Percentiles rank a stretch among this genome's conserved stretches.
Evolutionary conservation across 108 stramenopile species (phyloP).

Genomic region (Fragilaria crotonensis): DNA sequence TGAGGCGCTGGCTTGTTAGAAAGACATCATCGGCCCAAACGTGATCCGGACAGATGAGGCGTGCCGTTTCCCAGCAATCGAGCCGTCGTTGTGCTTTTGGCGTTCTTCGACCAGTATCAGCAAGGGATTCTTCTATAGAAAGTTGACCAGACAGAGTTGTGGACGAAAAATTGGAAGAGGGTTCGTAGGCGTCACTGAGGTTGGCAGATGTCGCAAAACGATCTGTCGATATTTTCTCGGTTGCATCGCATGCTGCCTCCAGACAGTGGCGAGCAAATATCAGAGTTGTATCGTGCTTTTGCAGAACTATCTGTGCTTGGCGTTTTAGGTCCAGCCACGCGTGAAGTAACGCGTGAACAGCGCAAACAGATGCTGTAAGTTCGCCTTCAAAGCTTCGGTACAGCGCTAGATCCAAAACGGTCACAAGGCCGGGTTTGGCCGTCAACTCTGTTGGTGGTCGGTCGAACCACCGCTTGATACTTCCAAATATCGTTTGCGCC

Average conservation of each 20-base stretch:
- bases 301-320: slow-evolving; percentile 30
- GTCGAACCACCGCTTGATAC: background rate
- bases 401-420: slow-evolving; percentile 70
- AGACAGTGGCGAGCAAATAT: slow-evolving; percentile 61
- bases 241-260: slow-evolving; percentile 55
- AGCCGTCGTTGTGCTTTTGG: slow-evolving; percentile 37
- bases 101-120: slow-evolving; percentile 33
- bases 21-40: slow-evolving; percentile 78
- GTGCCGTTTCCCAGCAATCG: slow-evolving; percentile 84
- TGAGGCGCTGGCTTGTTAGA: slow-evolving; percentile 47
- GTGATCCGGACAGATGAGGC: slow-evolving; percentile 77
- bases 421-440: slow-evolving; percentile 61
- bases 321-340: slow-evolving; percentile 44
- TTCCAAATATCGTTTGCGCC: no score
- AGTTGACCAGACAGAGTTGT: background rate
- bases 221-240: slow-evolving; percentile 65
- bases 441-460: slow-evolving; percentile 11
- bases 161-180: background rate
- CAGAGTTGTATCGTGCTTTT: slow-evolving; percentile 36
- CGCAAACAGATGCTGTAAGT: slow-evolving; percentile 54
- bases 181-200: slow-evolving; percentile 34
- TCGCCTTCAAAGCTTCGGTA: slow-evolving; percentile 66
- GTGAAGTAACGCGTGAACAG: slow-evolving; percentile 44
- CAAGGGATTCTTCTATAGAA: slow-evolving; percentile 23
- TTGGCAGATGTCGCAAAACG: slow-evolving; percentile 67